Evolutionary conservation across 75 land plant species (phyloP), one percentile per base, ranked within the genome.

Genomic region (Isoetes taiwanensis): DNA sequence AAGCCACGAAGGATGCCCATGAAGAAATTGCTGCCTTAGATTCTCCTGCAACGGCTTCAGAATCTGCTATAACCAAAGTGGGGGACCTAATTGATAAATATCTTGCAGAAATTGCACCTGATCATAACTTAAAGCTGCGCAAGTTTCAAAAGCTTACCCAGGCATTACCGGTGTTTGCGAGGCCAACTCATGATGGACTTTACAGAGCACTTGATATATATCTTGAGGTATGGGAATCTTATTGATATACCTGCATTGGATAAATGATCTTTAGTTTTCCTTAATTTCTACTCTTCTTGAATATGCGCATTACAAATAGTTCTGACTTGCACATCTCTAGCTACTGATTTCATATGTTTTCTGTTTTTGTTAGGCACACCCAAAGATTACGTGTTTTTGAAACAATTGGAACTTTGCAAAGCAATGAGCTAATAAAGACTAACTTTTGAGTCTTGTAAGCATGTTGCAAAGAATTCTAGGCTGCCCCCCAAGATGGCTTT

Each of bases 161-260:
- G 59, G 67, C 77, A 28, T 40, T 81, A 25, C 84, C 84, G 1
- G 77, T 67, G 33, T 66, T 39, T 29, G 84, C 80, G 1, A 71
- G 80, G 32, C 71, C 65, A n/a, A 70, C 64, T 43, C 74, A 57
- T 62, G 84, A 81, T 74, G 80, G 71, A 2, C 77, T 81, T 16
- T 81, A 81, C 64, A 73, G 74, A 62, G 84, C 80, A 17, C 34
- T 77, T 34, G 84, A 81, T 25, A 72, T 71, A 60, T 81, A 77
- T 65, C 77, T 81, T 61, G 63, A 80, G 79, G 83, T 80, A 23
- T 65, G 0, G 26, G n/a, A n/a, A n/a, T 28, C 25, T 1, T 41
- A 35, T 40, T 0, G 23, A 16, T 38, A 14, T 21, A 41, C 9
- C 8, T n/a, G 14, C 19, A 14, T 32, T 23, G 35, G 19, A 3